Base-by-base conservation (phyloP, 345 rosid species). In the Eucalyptus caleyi region DNA sequence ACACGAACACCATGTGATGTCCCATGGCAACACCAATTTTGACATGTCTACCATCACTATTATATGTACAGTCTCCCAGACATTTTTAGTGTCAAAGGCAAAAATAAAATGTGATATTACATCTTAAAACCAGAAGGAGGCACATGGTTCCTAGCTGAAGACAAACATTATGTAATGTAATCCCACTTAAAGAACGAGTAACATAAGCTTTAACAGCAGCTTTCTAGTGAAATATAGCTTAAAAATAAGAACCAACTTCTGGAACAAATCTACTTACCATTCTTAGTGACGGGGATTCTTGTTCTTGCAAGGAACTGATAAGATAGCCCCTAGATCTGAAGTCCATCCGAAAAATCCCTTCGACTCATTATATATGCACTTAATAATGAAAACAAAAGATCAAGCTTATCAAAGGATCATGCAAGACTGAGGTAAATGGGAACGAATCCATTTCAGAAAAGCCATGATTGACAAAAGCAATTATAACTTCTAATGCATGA, bases 301-400 rank as follows among this genome's bases (percentile, higher is more conserved):
- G 93, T 91, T 95, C 93, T 27, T 93, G 93, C 95, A 94, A 89
- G 86, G 98, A 93, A 92, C 95, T 42, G 95, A 94, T 89, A 98
- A 89, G 87, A 98, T 91, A 69, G 96, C 89, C 50, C 95, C 92
- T 86, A 94, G 59, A 91, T 95, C 96, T 89, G 93, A 94, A 72
- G 96, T 91, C 94, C 97, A 94, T 88, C 96, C 96, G 62, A 95
- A 93, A 77, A 96, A 89, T 50, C 97, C 97, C 91, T 95, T 96
- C 96, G 97, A 97, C 91, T 95, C 97, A 89, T 95, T 95, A 93
- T 98, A 96, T 91, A 96, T 89, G 90, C 94, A 96, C 99, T 98
- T 89, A 89, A 91, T 49, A 60, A 27, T 60, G 69, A 14, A 34
- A 82, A 88, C 15, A 65, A 5, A 49, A 51, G 90, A 83, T 86